These are phyloP conservation scores for Rostrohypoxylon terebratum DNA, from an alignment of 495 filamentous ascomycete species.

Conservation along the genomic window DNA sequence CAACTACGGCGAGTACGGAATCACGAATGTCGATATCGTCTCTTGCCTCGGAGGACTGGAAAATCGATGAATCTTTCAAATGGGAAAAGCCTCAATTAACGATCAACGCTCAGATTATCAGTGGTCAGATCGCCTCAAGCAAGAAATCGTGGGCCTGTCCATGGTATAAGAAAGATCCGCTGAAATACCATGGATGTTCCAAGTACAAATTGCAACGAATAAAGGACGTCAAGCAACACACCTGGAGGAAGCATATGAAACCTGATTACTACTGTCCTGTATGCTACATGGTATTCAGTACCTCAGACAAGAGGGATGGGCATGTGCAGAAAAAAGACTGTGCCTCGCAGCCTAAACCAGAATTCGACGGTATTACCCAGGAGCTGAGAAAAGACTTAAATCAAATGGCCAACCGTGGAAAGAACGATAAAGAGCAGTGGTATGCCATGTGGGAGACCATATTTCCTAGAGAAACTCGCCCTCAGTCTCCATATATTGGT, in stretches of 20 bases:
- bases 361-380: slow-evolving; percentile 33
- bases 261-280: slow-evolving; percentile 36
- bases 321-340: slow-evolving; percentile 20
- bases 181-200: slow-evolving; percentile 24
- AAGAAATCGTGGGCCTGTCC: slow-evolving; percentile 26
- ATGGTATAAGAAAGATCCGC: slow-evolving; percentile 33
- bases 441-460: slow-evolving; percentile 31
- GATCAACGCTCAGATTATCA: background rate
- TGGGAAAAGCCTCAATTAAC: background rate
- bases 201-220: slow-evolving; percentile 34
- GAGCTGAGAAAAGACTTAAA: slow-evolving; percentile 32
- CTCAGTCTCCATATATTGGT: slow-evolving; percentile 33
- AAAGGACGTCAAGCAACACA: slow-evolving; percentile 44
- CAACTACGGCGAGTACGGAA: background rate
- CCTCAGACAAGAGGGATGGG: slow-evolving; percentile 16
- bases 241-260: slow-evolving; percentile 32
- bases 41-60: background rate
- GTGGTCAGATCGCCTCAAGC: background rate
- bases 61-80: background rate
- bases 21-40: background rate
- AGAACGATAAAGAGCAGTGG: slow-evolving; percentile 28
- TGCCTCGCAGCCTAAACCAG: background rate
- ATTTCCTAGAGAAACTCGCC: slow-evolving; percentile 20
- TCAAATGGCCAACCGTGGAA: slow-evolving; percentile 25
- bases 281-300: slow-evolving; percentile 24